phyloP scores from a whole-genome alignment of 108 stramenopile genomes.

The Nitzschia sp. region DNA sequence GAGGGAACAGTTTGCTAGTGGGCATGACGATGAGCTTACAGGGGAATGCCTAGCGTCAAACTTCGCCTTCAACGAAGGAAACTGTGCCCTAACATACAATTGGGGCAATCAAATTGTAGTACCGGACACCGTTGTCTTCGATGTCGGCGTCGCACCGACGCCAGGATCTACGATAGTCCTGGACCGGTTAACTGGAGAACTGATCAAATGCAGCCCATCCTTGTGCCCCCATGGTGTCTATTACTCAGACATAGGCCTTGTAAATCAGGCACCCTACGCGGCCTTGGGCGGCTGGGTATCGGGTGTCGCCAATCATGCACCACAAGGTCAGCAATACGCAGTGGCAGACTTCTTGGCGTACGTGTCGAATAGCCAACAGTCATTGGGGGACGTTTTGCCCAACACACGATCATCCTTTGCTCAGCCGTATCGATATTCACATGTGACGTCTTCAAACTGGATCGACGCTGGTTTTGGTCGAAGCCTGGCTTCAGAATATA shows the following conservation, averaged over 20 bases:
- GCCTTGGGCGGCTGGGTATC: conserved; percentile 49
- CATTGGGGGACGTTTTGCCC: conserved; percentile 37
- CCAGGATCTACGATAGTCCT: conserved; percentile 9
- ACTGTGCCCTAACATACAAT: conserved; percentile 47
- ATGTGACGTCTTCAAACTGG: conserved; percentile 23
- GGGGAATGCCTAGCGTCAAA: conserved; percentile 13
- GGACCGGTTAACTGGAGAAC: conserved; percentile 20
- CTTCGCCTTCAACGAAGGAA: conserved; percentile 22
- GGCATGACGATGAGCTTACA: conserved; percentile 14
- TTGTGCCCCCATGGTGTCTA: conserved; percentile 36
- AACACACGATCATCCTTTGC: conserved; percentile 25
- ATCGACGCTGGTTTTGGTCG: conserved; percentile 25
- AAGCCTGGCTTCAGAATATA: conserved; percentile 26
- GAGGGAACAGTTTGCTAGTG: conserved; percentile 27
- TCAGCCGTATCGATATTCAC: conserved; percentile 27
- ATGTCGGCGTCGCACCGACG: conserved; percentile 32
- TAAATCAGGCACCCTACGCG: conserved; percentile 51
- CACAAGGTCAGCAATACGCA: conserved; percentile 21
- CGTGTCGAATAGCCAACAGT: conserved; percentile 25
- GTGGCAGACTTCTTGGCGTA: conserved; percentile 49
- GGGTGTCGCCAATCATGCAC: conserved; percentile 28
- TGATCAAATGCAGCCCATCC: conserved; percentile 34
- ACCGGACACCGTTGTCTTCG: not conserved
- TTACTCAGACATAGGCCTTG: conserved; percentile 42
- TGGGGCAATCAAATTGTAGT: conserved; percentile 36